phyloP scores from a whole-genome alignment of 2,329 filamentous ascomycete species.

The Pyricularia grisea region DNA sequence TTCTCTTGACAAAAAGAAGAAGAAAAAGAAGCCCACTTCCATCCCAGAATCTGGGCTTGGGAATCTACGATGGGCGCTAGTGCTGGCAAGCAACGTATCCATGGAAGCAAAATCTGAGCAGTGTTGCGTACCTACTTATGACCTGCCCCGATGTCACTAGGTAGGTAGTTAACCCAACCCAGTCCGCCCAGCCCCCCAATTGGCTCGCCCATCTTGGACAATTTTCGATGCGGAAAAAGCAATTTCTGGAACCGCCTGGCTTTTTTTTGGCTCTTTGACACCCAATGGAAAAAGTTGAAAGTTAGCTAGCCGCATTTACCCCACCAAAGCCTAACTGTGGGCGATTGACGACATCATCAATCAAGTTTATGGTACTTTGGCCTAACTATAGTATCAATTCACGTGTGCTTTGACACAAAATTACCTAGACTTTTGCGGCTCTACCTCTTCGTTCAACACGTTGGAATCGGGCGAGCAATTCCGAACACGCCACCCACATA shows the following conservation, averaged over 20 bases:
- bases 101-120: not conserved
- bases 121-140: not conserved
- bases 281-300: not conserved
- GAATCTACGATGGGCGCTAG: not conserved
- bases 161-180: not conserved
- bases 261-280: not conserved
- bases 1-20: not conserved
- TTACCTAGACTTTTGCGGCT: not conserved
- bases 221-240: not conserved
- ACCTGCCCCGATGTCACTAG: not conserved
- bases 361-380: not conserved
- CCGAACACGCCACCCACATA: not conserved
- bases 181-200: not conserved
- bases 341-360: not conserved
- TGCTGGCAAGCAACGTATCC: not conserved
- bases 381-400: not conserved
- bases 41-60: not conserved
- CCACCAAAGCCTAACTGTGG: not conserved
- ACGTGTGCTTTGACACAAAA: not conserved
- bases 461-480: not conserved
- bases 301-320: not conserved
- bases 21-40: not conserved
- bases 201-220: not conserved
- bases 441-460: not conserved
- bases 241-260: not conserved